Evolutionary conservation across 2,329 filamentous ascomycete genomes (phyloP).

Genomic region (Fusarium sp.): DNA sequence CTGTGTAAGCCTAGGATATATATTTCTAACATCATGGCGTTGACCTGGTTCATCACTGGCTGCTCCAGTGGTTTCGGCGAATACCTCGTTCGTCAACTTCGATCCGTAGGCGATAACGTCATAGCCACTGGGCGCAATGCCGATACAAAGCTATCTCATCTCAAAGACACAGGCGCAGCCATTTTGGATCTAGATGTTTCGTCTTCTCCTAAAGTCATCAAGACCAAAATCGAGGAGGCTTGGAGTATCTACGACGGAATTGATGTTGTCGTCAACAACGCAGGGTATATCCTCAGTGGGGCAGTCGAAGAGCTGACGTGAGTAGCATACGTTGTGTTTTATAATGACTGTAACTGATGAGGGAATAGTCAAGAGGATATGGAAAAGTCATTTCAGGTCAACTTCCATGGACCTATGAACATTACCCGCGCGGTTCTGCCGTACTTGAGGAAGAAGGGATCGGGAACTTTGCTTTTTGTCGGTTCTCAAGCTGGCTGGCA

Average conservation of each 20-base stretch:
- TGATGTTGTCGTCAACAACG: conserved; percentile 56
- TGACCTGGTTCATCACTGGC: conserved; percentile 57
- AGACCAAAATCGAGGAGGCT: conserved; percentile 25
- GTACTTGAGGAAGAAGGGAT: conserved; percentile 45
- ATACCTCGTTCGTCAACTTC: conserved; percentile 52
- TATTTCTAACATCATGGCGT: neutral
- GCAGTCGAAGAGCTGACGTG: conserved; percentile 45
- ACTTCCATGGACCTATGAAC: conserved; percentile 54
- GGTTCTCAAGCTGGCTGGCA: conserved; percentile 52
- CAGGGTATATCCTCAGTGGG: conserved; percentile 48
- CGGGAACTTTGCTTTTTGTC: conserved; percentile 51
- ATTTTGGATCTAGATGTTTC: conserved; percentile 40
- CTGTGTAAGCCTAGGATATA: fast-evolving
- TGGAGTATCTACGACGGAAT: conserved; percentile 44
- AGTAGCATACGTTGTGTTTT: fast-evolving
- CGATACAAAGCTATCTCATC: conserved; percentile 49
- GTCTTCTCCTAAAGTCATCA: neutral
- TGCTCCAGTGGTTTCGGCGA: conserved; percentile 58
- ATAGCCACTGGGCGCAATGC: conserved; percentile 57
- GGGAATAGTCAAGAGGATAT: conserved; percentile 40
- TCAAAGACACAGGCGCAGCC: conserved; percentile 41
- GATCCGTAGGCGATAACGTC: conserved; percentile 53
- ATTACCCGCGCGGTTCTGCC: conserved; percentile 52
- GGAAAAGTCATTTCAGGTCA: conserved; percentile 48
- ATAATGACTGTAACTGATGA: neutral